A percentile compares a stretch with the other conserved stretches of the same genome.
phyloP scores from a whole-genome alignment of 1,284 basidiomycete genomes.

The Ceratobasidium papillatum region DNA sequence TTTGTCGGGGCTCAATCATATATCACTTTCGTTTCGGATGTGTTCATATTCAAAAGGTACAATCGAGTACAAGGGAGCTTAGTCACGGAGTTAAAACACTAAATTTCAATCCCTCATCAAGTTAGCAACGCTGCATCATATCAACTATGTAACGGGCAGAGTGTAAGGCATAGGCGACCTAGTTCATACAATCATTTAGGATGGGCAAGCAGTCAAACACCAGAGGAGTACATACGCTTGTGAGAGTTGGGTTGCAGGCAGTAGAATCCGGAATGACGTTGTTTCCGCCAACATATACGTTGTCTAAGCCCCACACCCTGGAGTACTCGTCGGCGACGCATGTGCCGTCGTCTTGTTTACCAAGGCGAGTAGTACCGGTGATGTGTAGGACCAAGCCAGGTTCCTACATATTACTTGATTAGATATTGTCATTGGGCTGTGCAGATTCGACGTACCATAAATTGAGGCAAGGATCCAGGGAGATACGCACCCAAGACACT shows the following conservation, averaged over 20 bases:
- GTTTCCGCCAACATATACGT: slow-evolving; percentile 39
- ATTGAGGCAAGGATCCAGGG: slow-evolving; percentile 34
- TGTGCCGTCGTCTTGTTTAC: background rate
- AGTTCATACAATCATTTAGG: background rate
- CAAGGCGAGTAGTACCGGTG: slow-evolving; percentile 34
- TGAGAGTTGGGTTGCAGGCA: slow-evolving; percentile 41
- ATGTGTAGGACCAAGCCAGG: slow-evolving; percentile 30
- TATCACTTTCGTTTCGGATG: background rate
- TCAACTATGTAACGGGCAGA: slow-evolving; percentile 13
- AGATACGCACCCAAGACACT: slow-evolving; percentile 16
- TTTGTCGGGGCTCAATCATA: background rate
- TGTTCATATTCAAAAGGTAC: background rate
- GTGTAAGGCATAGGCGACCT: slow-evolving; percentile 24
- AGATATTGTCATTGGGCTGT: background rate
- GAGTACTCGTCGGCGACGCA: slow-evolving; percentile 37
- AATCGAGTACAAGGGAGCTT: background rate
- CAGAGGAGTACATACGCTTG: slow-evolving; percentile 27
- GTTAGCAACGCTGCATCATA: too few relatives aligned
- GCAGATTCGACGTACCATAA: slow-evolving; percentile 28
- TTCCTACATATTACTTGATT: background rate
- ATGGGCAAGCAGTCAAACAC: background rate
- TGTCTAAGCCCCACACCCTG: background rate
- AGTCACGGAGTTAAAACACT: background rate
- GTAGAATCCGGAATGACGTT: slow-evolving; percentile 32
- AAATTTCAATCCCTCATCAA: background rate